phyloP scores from a whole-genome alignment of 192 early-diverging fungal species.

The Coemansia sp. region DNA sequence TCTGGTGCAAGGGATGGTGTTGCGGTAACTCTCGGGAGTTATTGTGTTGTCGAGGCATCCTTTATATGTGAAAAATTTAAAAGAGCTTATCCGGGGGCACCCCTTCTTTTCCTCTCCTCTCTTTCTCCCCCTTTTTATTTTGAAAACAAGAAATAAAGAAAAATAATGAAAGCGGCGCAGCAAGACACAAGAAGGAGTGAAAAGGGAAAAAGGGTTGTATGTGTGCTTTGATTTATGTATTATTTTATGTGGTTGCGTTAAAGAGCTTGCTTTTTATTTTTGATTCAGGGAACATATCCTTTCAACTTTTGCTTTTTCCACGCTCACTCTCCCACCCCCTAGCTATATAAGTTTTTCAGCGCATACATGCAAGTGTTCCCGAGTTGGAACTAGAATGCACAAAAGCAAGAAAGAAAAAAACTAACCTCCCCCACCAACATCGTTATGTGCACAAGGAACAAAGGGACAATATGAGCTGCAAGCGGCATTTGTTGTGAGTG shows the following conservation, averaged over 20 bases:
- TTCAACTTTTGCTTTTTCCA: not conserved
- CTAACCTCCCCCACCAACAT: not conserved
- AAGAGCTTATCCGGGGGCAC: not conserved
- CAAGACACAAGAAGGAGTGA: not conserved
- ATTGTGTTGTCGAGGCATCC: slow-evolving; percentile 5
- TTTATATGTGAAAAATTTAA: not conserved
- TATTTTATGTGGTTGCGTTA: not conserved
- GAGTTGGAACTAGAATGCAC: not conserved
- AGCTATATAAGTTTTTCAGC: not conserved
- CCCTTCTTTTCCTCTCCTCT: no score
- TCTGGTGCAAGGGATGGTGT: slow-evolving; percentile 15
- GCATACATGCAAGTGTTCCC: not conserved
- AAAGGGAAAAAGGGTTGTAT: not conserved
- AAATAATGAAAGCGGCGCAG: not conserved
- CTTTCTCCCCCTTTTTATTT: no score
- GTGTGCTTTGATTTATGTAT: slow-evolving; percentile 1
- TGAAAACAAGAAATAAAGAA: no score
- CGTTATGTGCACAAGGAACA: not conserved
- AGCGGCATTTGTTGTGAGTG: not conserved
- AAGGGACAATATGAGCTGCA: slow-evolving; percentile 3
- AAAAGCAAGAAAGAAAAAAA: not conserved
- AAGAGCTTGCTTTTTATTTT: not conserved
- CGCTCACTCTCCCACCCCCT: no score
- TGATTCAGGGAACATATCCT: not conserved
- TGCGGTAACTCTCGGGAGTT: not conserved